phyloP scores from a whole-genome alignment of 2,329 filamentous ascomycete genomes.

The Exophiala sp. region DNA sequence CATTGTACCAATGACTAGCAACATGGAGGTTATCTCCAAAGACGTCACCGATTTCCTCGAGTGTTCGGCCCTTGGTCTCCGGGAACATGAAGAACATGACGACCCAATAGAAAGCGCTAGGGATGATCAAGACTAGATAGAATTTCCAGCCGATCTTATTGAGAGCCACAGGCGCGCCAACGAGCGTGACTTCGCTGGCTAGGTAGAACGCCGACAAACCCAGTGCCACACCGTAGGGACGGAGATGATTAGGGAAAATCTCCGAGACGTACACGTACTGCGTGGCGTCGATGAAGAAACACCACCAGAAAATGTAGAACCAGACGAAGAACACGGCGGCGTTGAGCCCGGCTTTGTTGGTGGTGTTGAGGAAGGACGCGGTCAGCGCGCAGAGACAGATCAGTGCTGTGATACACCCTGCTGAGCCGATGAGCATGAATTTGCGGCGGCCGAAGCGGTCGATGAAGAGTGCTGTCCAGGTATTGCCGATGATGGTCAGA shows the following conservation, averaged over 20 bases:
- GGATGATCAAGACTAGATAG: constrained; percentile 30
- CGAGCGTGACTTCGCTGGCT: constrained; percentile 19
- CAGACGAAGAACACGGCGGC: constrained; percentile 42
- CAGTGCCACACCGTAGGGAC: constrained; percentile 22
- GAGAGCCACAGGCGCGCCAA: constrained; percentile 32
- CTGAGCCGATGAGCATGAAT: constrained; percentile 43
- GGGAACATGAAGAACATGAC: constrained; percentile 33
- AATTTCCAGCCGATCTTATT: constrained; percentile 35
- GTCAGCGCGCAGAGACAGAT: constrained; percentile 38
- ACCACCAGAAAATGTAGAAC: constrained; percentile 41
- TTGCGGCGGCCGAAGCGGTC: constrained; percentile 39
- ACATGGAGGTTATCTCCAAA: constrained; percentile 32
- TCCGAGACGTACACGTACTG: constrained; percentile 23
- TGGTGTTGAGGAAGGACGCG: constrained; percentile 35
- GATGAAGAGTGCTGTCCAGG: constrained; percentile 41
- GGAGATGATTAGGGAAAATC: constrained; percentile 25
- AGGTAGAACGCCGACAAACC: constrained; percentile 21
- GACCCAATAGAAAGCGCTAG: constrained; percentile 29
- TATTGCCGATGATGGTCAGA: constrained; percentile 39
- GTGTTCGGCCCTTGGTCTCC: constrained; percentile 33
- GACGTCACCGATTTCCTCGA: constrained; percentile 34
- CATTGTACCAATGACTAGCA: constrained; percentile 28
- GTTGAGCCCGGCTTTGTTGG: constrained; percentile 34
- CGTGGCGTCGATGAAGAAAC: constrained; percentile 38
- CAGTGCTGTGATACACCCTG: constrained; percentile 38